Conservation (phyloP, 495 filamentous ascomycete genomes). For the Penicillium dipodomyicola region DNA sequence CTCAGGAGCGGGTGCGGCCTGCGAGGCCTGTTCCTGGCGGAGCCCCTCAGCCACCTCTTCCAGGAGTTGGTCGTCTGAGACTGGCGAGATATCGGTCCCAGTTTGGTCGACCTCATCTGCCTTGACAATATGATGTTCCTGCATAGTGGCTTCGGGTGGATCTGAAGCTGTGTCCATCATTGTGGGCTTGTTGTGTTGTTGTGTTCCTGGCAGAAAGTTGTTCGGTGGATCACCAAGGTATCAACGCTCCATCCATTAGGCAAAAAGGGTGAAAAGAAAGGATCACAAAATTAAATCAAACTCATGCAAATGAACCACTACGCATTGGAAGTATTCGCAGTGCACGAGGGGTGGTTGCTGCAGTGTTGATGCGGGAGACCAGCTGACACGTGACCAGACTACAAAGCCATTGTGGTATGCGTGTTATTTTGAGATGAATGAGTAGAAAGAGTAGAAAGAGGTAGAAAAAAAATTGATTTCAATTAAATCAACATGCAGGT, state of each 20-base stretch:
- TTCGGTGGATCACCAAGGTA: slow-evolving; percentile 10
- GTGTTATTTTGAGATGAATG: background rate
- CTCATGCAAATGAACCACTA: slow-evolving; percentile 1
- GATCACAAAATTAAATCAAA: background rate
- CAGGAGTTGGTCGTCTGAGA: slow-evolving; percentile 49
- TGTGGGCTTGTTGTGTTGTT: background rate
- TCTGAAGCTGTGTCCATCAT: slow-evolving; percentile 35
- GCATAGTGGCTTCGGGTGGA: slow-evolving; percentile 23
- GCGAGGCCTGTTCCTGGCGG: slow-evolving; percentile 42
- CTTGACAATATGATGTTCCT: slow-evolving; percentile 49
- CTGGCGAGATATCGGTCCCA: slow-evolving; percentile 51
- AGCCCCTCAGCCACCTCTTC: slow-evolving; percentile 50
- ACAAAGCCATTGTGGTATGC: background rate
- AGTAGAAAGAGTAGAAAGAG: background rate
- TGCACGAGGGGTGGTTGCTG: background rate
- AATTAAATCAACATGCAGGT: background rate
- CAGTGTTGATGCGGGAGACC: slow-evolving; percentile 9
- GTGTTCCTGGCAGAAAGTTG: slow-evolving; percentile 10
- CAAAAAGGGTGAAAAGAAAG: background rate
- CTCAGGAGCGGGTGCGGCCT: slow-evolving; percentile 12
- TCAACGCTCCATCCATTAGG: slow-evolving; percentile 17
- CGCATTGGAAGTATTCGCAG: background rate
- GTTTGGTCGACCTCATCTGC: slow-evolving; percentile 57
- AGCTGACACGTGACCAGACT: slow-evolving; percentile 1
- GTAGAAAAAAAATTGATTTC: background rate